Evolutionary conservation across 2,329 filamentous ascomycete genomes (phyloP), one percentile per base, ranked within the genome.

Genomic region (Botryotinia convoluta): DNA sequence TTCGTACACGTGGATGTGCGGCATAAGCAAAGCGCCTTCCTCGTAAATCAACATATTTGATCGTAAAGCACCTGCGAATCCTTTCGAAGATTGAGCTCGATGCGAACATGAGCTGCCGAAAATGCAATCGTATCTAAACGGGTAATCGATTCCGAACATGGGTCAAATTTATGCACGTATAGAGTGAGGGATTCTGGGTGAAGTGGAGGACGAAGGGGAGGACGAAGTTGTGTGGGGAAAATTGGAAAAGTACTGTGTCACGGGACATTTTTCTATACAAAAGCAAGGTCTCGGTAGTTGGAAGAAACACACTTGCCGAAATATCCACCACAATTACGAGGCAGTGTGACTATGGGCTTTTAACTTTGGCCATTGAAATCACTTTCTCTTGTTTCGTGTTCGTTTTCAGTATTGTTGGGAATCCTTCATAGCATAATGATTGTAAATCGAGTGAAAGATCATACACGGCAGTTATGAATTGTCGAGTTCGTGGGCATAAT

Each of bases 201-300:
- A 65, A 22, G 44, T 65, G 29, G 44, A 32, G 62, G 44, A 20
- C 42, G 22, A 65, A 26, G 32, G 26, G 29, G 44, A 32, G 62
- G 32, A 20, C 12, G 16, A 65, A 48, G 32, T 35, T 65, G 29
- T 65, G 42, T 65, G 62, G 62, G 62, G 62, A 48, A 65, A 29
- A 26, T 35, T 48, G 22, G 32, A 12, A 16, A 48, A 45, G 29
- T n/a, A 18, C 3, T 64, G 18, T 64, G 20, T 64, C 62, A 42
- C 39, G 39, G 61, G 61, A 44, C 39, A 10, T 44, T n/a, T 63
- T 45, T 9, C 45, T 7, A 48, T n/a, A 51, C 64, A n/a, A 39
- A 37, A 67, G 16, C 26, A 69, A 42, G 16, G 3, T 9, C 42
- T 69, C 65, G 65, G 65, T 42, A 69, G 65, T 69, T 69, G 48